These are phyloP conservation scores for Amanita molliuscula DNA, from an alignment of 768 basidiomycete species.

Conservation along the genomic window DNA sequence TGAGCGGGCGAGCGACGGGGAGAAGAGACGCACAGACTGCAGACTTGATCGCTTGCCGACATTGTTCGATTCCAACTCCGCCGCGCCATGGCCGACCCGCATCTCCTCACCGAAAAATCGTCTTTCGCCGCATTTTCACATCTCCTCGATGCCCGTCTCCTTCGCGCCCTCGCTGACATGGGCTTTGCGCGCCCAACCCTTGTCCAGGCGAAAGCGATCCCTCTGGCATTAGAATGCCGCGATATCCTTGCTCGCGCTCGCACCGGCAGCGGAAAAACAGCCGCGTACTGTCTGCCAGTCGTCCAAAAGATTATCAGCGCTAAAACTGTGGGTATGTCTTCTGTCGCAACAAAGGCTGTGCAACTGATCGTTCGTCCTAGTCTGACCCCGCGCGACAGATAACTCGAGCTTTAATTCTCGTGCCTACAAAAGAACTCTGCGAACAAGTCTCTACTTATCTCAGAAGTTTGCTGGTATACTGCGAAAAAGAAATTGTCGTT, in stretches of 20 bases:
- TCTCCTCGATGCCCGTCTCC: slow-evolving; percentile 74
- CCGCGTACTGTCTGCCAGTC: slow-evolving; percentile 88
- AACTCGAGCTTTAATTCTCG: slow-evolving; percentile 71
- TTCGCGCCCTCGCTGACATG: slow-evolving; percentile 83
- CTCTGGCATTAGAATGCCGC: slow-evolving; percentile 76
- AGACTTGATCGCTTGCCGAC: slow-evolving; percentile 19
- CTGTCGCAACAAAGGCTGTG: not conserved
- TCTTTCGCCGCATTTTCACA: slow-evolving; percentile 57
- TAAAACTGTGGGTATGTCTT: slow-evolving; percentile 56
- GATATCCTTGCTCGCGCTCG: slow-evolving; percentile 92
- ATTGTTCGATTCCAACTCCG: slow-evolving; percentile 9
- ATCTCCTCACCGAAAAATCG: slow-evolving; percentile 35
- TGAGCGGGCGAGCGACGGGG: not conserved
- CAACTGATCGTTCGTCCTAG: slow-evolving; percentile 16
- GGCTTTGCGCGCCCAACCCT: slow-evolving; percentile 87
- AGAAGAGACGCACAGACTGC: slow-evolving; percentile 31
- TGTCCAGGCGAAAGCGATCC: slow-evolving; percentile 87
- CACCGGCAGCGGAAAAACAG: slow-evolving; percentile 96
- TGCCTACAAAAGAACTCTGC: slow-evolving; percentile 87
- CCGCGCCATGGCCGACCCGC: slow-evolving; percentile 31
- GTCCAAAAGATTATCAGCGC: slow-evolving; percentile 78
- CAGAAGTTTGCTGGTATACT: slow-evolving; percentile 58
- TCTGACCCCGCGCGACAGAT: slow-evolving; percentile 34
- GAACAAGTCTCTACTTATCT: slow-evolving; percentile 80
- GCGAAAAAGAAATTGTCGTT: slow-evolving; percentile 60